phyloP scores from a whole-genome alignment of 1,284 basidiomycete species.

The Papiliotrema nemorosa region DNA sequence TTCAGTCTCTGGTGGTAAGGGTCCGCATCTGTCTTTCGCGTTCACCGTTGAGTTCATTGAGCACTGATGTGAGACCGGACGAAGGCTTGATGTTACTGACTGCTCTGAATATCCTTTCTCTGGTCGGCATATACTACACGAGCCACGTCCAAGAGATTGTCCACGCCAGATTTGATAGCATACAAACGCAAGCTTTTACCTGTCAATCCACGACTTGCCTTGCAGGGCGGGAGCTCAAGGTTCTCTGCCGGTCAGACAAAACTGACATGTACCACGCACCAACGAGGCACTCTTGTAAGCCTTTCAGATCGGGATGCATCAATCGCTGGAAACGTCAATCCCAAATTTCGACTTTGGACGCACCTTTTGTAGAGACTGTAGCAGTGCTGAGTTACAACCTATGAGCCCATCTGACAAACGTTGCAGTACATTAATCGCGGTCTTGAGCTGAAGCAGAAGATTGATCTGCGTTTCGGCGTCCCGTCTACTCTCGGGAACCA shows the following conservation, averaged over 20 bases:
- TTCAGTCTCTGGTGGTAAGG: neutral
- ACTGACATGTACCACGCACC: neutral
- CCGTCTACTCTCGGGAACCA: slow-evolving; percentile 1
- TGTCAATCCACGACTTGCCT: neutral
- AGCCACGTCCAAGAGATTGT: slow-evolving; percentile 4
- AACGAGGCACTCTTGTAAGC: neutral
- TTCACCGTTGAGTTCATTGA: no score
- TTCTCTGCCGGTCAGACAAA: neutral
- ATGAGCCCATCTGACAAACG: neutral
- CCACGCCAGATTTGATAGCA: neutral
- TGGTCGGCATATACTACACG: neutral
- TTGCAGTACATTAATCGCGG: slow-evolving; percentile 5
- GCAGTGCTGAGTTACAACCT: neutral
- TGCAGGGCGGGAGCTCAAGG: neutral
- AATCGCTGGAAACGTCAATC: no score
- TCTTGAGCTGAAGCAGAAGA: slow-evolving; percentile 26
- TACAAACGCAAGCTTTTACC: neutral
- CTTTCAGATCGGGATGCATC: no score
- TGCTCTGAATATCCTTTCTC: neutral
- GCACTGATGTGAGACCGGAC: no score
- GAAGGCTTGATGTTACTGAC: no score
- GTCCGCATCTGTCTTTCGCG: no score
- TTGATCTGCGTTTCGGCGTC: slow-evolving; percentile 22
- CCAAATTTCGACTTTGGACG: no score
- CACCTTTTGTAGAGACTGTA: slow-evolving; percentile 2